These are phyloP conservation scores for Ustilago crameri DNA, from an alignment of 1,284 basidiomycete species.

Conservation along the genomic window DNA sequence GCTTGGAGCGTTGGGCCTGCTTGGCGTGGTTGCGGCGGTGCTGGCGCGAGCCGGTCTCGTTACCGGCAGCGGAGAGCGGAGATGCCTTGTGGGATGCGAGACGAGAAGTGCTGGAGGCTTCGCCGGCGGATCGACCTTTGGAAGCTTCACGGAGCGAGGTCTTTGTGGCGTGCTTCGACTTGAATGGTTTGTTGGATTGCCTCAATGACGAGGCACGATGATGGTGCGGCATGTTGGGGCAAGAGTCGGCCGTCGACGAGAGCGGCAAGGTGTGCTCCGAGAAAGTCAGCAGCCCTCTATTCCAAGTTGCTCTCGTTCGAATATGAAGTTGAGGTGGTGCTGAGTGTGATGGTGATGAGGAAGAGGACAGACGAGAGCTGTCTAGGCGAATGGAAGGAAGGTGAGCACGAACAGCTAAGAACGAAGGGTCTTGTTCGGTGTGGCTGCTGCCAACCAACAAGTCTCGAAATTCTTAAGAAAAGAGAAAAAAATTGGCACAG, in stretches of 20 bases:
- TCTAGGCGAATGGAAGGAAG: neutral
- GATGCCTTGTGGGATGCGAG: slow-evolving; percentile 51
- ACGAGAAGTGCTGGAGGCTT: slow-evolving; percentile 49
- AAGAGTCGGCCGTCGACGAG: neutral
- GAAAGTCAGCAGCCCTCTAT: neutral
- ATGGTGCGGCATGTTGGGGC: slow-evolving; percentile 48
- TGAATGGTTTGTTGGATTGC: slow-evolving; percentile 66
- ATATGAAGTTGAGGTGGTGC: neutral
- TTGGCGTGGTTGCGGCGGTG: slow-evolving; percentile 62
- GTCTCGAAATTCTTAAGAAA: neutral
- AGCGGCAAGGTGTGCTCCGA: neutral
- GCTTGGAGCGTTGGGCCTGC: slow-evolving; percentile 59
- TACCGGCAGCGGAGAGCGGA: slow-evolving; percentile 53
- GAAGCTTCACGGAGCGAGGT: slow-evolving; percentile 53
- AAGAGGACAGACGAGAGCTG: neutral
- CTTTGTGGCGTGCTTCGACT: slow-evolving; percentile 65
- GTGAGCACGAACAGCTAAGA: too few species aligned
- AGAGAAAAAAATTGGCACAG: neutral
- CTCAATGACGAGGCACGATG: slow-evolving; percentile 58
- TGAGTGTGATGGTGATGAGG: slow-evolving; percentile 1
- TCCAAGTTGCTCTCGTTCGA: too few species aligned
- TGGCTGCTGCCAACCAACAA: neutral
- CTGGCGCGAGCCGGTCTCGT: slow-evolving; percentile 52
- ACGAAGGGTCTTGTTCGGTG: neutral
- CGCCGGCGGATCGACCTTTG: slow-evolving; percentile 17